phyloP scores from a whole-genome alignment of 148 eudicot genomes.

The Nepenthes mirabilis region DNA sequence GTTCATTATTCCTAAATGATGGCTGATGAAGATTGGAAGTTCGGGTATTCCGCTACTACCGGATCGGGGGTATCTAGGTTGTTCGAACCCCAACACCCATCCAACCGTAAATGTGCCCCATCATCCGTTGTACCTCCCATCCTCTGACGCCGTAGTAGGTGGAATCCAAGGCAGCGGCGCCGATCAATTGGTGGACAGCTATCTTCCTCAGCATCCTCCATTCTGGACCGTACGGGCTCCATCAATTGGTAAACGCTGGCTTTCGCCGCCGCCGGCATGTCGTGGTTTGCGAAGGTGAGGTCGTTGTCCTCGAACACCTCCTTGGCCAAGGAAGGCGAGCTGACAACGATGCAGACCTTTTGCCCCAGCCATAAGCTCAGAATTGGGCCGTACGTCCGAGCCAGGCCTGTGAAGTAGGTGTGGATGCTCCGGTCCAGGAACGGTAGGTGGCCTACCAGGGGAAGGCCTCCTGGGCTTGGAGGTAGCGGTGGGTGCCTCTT shows the following conservation, averaged over 20 bases:
- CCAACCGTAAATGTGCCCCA: constrained; percentile 3
- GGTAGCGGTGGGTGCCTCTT: constrained; percentile 7
- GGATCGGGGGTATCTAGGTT: too few species aligned
- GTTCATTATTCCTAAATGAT: too few species aligned
- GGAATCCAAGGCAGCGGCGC: constrained; percentile 17
- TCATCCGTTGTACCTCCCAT: constrained; percentile 8
- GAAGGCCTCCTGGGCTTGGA: constrained; percentile 37
- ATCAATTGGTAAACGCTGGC: constrained; percentile 9
- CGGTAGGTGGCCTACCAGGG: constrained; percentile 28
- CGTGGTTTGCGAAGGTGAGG: constrained; percentile 25
- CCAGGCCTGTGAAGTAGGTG: constrained; percentile 12
- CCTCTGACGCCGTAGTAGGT: neutral
- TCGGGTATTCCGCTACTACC: too few species aligned
- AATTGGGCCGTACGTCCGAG: constrained; percentile 17
- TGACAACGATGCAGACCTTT: constrained; percentile 21
- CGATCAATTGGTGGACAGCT: constrained; percentile 26
- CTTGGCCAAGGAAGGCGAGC: constrained; percentile 29
- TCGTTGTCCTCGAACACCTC: constrained; percentile 32
- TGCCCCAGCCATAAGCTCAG: constrained; percentile 22
- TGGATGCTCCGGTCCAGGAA: constrained; percentile 21
- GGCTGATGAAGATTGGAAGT: too few species aligned
- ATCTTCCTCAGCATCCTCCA: constrained; percentile 34
- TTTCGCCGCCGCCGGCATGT: constrained; percentile 14
- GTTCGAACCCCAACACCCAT: too few species aligned
- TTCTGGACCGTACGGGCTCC: constrained; percentile 15